Evolutionary conservation across 176 grass and related monocot species (phyloP).

Genomic region (Areca catechu): DNA sequence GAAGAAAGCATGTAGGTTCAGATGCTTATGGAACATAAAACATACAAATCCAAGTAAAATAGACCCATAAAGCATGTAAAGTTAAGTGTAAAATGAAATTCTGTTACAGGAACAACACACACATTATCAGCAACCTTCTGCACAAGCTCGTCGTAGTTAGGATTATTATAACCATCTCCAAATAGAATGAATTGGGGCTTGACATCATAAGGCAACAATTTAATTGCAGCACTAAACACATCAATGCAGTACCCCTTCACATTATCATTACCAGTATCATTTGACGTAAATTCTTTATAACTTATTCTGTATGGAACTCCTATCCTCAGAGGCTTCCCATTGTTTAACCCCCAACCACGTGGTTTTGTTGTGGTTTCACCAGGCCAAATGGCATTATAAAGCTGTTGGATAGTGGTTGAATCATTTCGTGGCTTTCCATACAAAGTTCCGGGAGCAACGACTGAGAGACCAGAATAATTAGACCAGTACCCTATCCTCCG

Average conservation of each 20-base stretch:
- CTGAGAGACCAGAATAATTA: slow-evolving; percentile 42
- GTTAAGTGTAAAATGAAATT: background rate
- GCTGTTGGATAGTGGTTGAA: slow-evolving; percentile 25
- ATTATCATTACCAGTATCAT: slow-evolving; percentile 35
- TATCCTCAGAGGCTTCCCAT: slow-evolving; percentile 57
- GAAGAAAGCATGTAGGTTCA: background rate
- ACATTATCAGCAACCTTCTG: slow-evolving; percentile 58
- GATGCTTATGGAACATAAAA: too few relatives aligned
- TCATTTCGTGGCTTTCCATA: slow-evolving; percentile 21
- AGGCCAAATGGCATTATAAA: slow-evolving; percentile 71
- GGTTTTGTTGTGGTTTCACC: slow-evolving; percentile 50
- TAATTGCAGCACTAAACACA: slow-evolving; percentile 69
- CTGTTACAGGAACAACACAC: slow-evolving; percentile 7
- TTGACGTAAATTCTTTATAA: slow-evolving; percentile 61
- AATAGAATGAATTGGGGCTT: slow-evolving; percentile 41
- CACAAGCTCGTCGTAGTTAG: slow-evolving; percentile 53
- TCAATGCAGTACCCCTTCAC: slow-evolving; percentile 87
- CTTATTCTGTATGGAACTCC: slow-evolving; percentile 64
- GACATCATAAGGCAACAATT: slow-evolving; percentile 64
- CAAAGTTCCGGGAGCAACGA: slow-evolving; percentile 31
- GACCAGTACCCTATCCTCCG: slow-evolving; percentile 72
- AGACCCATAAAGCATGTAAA: too few relatives aligned
- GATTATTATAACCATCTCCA: slow-evolving; percentile 72
- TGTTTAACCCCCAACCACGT: slow-evolving; percentile 83
- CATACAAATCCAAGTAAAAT: too few relatives aligned